Conservation (phyloP, 1,284 basidiomycete species). For the Laetiporus sulphureus region DNA sequence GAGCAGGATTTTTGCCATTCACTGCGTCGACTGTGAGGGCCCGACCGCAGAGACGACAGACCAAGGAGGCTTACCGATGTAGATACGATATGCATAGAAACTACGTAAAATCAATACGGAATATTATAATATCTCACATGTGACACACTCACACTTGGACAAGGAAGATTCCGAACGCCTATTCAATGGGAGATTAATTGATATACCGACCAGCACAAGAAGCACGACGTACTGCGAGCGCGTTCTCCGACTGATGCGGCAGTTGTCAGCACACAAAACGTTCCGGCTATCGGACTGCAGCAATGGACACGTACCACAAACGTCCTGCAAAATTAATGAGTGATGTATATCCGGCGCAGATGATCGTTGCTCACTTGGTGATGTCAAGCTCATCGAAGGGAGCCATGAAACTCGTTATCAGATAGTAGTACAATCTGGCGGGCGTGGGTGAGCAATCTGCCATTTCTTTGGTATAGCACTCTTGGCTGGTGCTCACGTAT, state of each 20-base stretch:
- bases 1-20: conserved; percentile 9
- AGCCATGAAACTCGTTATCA: conserved; percentile 29
- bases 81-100: conserved; percentile 29
- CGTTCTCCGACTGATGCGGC: conserved; percentile 25
- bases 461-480: background rate
- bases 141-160: conserved; percentile 27
- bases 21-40: too few relatives aligned
- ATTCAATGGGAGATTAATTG: background rate
- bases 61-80: conserved; percentile 17
- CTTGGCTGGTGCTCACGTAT: conserved; percentile 24
- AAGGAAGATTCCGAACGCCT: conserved; percentile 28
- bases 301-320: conserved; percentile 28
- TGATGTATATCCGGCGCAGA: background rate
- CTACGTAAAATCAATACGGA: conserved; percentile 12
- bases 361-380: conserved; percentile 25
- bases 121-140: background rate
- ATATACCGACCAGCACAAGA: background rate
- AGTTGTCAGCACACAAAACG: background rate
- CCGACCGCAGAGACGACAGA: too few relatives aligned
- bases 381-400: conserved; percentile 26
- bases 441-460: background rate
- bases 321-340: conserved; percentile 18
- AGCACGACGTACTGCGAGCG: conserved; percentile 25
- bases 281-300: background rate
- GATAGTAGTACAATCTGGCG: conserved; percentile 28